A percentile compares a stretch with the other conserved stretches of the same genome.
Evolutionary conservation across 768 basidiomycete species (phyloP).

Genomic region (Serendipita vermifera): DNA sequence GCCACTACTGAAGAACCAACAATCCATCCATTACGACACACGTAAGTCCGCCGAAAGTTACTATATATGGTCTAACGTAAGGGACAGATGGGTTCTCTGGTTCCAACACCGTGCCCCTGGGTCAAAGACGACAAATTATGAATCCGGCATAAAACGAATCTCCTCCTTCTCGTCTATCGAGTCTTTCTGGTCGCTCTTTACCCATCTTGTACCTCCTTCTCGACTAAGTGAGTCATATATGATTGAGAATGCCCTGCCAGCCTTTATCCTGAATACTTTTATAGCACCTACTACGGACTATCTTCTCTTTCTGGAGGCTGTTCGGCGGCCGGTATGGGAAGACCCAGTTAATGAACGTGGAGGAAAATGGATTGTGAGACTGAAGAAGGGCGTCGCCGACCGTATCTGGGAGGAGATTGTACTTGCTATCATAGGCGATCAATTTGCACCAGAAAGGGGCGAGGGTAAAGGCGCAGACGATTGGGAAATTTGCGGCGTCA

Average conservation of each 20-base stretch:
- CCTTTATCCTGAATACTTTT: too few species aligned
- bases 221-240: too few species aligned
- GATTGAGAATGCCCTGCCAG: too few species aligned
- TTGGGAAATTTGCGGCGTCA: slow-evolving; percentile 89
- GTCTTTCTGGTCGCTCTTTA: slow-evolving; percentile 91
- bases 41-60: slow-evolving; percentile 9
- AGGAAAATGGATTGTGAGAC: slow-evolving; percentile 90
- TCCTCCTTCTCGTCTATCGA: slow-evolving; percentile 86
- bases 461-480: slow-evolving; percentile 33
- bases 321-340: slow-evolving; percentile 91
- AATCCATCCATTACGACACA: slow-evolving; percentile 13
- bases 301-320: slow-evolving; percentile 73
- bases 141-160: slow-evolving; percentile 89
- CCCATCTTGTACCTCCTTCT: slow-evolving; percentile 79
- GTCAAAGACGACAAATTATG: slow-evolving; percentile 81
- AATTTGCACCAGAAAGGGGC: slow-evolving; percentile 37
- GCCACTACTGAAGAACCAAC: neutral
- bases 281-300: slow-evolving; percentile 91
- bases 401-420: slow-evolving; percentile 85
- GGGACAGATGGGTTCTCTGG: slow-evolving; percentile 73
- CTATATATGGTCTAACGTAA: neutral
- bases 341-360: slow-evolving; percentile 78
- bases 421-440: slow-evolving; percentile 77
- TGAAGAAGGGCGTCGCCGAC: slow-evolving; percentile 82
- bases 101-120: slow-evolving; percentile 85